Percentiles rank a stretch among this genome's conserved stretches.
Conservation (phyloP, 1,284 basidiomycete genomes). For the Rhodotorula sp. region DNA sequence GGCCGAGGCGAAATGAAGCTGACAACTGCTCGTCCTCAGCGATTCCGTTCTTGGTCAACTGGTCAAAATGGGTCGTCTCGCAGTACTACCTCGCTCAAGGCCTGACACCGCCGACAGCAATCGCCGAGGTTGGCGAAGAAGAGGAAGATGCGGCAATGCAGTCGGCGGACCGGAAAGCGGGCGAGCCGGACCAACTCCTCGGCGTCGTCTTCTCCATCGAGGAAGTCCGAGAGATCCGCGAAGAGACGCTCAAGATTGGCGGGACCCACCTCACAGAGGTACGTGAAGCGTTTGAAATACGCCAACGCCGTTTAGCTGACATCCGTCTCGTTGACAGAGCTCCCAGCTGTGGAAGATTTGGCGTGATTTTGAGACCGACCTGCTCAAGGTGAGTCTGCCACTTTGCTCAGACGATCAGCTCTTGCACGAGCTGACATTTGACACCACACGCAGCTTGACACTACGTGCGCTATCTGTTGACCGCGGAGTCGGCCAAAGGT, state of each 20-base stretch:
- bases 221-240: slow-evolving; percentile 13
- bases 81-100: slow-evolving; percentile 37
- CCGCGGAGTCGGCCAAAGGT: no score
- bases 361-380: slow-evolving; percentile 71
- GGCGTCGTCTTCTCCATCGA: slow-evolving; percentile 35
- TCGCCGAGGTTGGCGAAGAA: slow-evolving; percentile 9
- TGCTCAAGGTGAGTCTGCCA: slow-evolving; percentile 55
- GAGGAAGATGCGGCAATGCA: slow-evolving; percentile 29
- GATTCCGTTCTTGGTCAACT: slow-evolving; percentile 32
- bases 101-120: slow-evolving; percentile 14
- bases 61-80: slow-evolving; percentile 30
- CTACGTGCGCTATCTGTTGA: neutral
- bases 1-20: neutral
- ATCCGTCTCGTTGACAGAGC: slow-evolving; percentile 55
- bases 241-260: slow-evolving; percentile 17
- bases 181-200: slow-evolving; percentile 36
- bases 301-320: no score
- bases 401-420: slow-evolving; percentile 13
- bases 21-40: slow-evolving; percentile 14
- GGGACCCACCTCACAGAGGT: slow-evolving; percentile 28
- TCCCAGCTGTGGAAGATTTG: slow-evolving; percentile 68
- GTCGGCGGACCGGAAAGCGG: slow-evolving; percentile 24
- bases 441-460: neutral
- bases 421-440: neutral
- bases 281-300: neutral